Evolutionary conservation across 768 basidiomycete genomes (phyloP).

Genomic region (Mycena vitilis): DNA sequence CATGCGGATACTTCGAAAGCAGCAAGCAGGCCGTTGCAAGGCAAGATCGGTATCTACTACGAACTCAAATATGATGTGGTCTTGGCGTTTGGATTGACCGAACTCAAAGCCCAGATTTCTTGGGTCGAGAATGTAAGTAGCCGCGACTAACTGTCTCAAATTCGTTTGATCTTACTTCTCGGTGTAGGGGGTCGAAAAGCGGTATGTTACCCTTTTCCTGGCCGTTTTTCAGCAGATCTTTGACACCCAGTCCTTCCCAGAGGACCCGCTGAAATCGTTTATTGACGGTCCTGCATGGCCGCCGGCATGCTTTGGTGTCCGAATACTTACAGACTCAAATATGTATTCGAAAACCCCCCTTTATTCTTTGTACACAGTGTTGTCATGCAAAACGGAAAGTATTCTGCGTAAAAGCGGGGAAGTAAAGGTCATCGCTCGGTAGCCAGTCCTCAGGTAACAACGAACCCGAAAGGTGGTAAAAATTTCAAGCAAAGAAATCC

Average conservation of each 20-base stretch:
- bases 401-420: too few species aligned
- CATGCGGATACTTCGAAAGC: not conserved
- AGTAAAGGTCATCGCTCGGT: too few species aligned
- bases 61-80: not conserved
- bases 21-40: not conserved
- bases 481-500: too few species aligned
- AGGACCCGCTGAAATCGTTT: not conserved
- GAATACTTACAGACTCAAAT: too few species aligned
- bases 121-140: not conserved
- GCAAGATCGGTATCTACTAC: not conserved
- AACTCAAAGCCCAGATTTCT: not conserved
- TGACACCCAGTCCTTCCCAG: not conserved
- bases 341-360: too few species aligned
- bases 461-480: too few species aligned
- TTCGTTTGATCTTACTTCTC: not conserved
- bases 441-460: too few species aligned
- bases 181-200: not conserved
- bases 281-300: not conserved
- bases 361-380: too few species aligned
- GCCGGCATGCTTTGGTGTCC: too few species aligned
- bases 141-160: not conserved
- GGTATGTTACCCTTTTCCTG: not conserved
- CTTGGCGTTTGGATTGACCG: not conserved
- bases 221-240: not conserved
- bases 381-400: too few species aligned